Base-by-base conservation (phyloP, 768 basidiomycete genomes). In the Pleurotus djamor region DNA sequence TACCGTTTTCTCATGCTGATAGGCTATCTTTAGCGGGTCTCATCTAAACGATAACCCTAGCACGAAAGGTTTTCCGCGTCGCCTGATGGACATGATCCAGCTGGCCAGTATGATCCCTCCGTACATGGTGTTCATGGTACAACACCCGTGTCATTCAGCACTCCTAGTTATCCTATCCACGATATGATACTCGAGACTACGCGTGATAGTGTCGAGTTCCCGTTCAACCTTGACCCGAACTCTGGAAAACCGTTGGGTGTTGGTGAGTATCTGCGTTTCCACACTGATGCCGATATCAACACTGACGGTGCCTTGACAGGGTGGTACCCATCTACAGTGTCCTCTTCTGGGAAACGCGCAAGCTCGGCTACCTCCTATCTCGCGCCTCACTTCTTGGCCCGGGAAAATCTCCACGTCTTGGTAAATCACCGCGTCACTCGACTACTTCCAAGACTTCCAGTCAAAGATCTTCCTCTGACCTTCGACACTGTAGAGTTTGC, bases 331-430 rank as follows among this genome's bases (percentile, higher is more conserved):
- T 64, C 62, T 13, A 71, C 71, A 1, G 66, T 74, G 35, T 66
- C 65, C 4, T 62, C 54, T 4, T 44, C 69, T 43, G 71, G 74
- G 9, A 60, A 48, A 16, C 63, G 70, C 8, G 70, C 66, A 48
- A 71, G 69, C 54, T 66, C 74, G 5, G 68, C 71, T 3, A 68
- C 71, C 7, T 63, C 74, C 4, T 75, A 74, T 49, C 63, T 76
- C 14, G 67, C 60, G 6, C 65, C 70, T 2, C 57, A 61, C 36
- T 71, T 67, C 48, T 36, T 63, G 28, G 59, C 63, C 7, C 59
- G 74, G 36, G 59, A 60, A 4, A 77, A 76, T 59, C 60, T 77
- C 36, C 60, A 72, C 35, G 70, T 77, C 21, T 62, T 77, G 3
- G 38, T 73, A 8, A 64, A 68, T 41, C 58, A 65, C 6, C 50